A percentile compares a stretch with the other conserved stretches of the same genome.
These are phyloP conservation scores for Lasiodiplodia citricola DNA, from an alignment of 2,329 filamentous ascomycete species.

Conservation along the genomic window DNA sequence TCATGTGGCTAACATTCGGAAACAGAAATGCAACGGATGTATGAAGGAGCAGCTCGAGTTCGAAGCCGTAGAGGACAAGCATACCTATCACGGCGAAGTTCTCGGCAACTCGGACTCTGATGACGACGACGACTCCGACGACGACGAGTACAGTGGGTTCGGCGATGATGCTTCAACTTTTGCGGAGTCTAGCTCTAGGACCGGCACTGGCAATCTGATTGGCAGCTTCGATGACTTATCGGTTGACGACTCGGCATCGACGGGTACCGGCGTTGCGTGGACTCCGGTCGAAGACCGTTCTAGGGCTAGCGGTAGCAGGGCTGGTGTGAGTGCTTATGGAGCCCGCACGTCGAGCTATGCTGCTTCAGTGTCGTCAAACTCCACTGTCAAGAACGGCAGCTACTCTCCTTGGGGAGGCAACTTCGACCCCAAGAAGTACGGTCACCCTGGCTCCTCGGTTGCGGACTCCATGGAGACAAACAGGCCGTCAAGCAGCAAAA, in stretches of 20 bases:
- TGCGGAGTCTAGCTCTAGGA: neutral
- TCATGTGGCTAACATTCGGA: neutral
- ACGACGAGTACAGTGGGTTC: neutral
- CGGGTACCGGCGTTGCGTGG: neutral
- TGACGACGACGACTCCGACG: conserved; percentile 48
- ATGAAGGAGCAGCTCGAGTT: conserved; percentile 34
- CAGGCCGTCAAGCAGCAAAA: conserved; percentile 27
- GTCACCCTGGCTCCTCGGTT: conserved; percentile 30
- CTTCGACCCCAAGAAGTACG: conserved; percentile 35
- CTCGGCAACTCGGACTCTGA: conserved; percentile 44
- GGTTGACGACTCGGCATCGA: neutral
- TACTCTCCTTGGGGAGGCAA: neutral
- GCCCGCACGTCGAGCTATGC: neutral
- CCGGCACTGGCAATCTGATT: neutral
- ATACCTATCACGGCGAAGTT: neutral
- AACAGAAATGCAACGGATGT: conserved; percentile 40
- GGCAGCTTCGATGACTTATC: neutral
- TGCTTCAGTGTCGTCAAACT: neutral
- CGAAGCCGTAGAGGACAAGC: neutral
- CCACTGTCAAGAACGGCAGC: neutral
- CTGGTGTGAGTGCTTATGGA: neutral
- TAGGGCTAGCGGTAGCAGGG: neutral
- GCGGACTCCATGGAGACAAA: conserved; percentile 28
- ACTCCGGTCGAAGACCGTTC: neutral
- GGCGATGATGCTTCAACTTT: neutral